Evolutionary conservation across 1,284 basidiomycete species (phyloP).

Genomic region (Pseudozyma sp.): DNA sequence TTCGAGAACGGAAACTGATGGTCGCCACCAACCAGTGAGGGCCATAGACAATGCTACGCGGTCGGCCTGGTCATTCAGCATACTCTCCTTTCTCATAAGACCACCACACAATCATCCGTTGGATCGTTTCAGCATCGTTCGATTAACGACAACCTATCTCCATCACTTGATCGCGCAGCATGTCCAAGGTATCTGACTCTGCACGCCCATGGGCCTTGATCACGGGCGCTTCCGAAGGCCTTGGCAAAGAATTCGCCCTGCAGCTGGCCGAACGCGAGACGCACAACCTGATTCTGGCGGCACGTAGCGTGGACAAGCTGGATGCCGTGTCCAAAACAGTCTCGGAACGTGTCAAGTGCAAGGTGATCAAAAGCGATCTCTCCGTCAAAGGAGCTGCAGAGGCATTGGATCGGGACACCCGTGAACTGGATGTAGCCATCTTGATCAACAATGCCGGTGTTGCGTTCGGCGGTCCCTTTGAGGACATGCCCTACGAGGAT

Average conservation of each 20-base stretch:
- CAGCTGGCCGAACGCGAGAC: slow-evolving; percentile 27
- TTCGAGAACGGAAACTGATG: too few relatives aligned
- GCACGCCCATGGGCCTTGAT: slow-evolving; percentile 24
- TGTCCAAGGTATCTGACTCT: slow-evolving; percentile 3
- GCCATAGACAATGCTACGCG: too few relatives aligned
- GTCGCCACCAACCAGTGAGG: too few relatives aligned
- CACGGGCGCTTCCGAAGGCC: slow-evolving; percentile 34
- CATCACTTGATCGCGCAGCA: background rate
- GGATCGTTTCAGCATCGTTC: too few relatives aligned
- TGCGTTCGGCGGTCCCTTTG: slow-evolving; percentile 25
- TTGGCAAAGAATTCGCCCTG: slow-evolving; percentile 27
- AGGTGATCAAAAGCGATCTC: slow-evolving; percentile 27
- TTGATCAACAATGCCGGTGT: slow-evolving; percentile 45
- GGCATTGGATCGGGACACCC: slow-evolving; percentile 18
- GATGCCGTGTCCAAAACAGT: slow-evolving; percentile 7
- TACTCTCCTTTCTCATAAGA: too few relatives aligned
- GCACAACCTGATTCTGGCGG: slow-evolving; percentile 28
- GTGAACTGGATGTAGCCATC: slow-evolving; percentile 22
- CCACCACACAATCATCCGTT: too few relatives aligned
- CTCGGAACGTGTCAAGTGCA: slow-evolving; percentile 22
- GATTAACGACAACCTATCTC: too few relatives aligned
- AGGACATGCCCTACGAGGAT: slow-evolving; percentile 20
- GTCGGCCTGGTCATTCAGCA: too few relatives aligned
- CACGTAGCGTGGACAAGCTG: slow-evolving; percentile 23
- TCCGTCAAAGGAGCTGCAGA: slow-evolving; percentile 29